Base-by-base conservation (phyloP, 2,329 filamentous ascomycete genomes). In the Juglanconis juglandina region DNA sequence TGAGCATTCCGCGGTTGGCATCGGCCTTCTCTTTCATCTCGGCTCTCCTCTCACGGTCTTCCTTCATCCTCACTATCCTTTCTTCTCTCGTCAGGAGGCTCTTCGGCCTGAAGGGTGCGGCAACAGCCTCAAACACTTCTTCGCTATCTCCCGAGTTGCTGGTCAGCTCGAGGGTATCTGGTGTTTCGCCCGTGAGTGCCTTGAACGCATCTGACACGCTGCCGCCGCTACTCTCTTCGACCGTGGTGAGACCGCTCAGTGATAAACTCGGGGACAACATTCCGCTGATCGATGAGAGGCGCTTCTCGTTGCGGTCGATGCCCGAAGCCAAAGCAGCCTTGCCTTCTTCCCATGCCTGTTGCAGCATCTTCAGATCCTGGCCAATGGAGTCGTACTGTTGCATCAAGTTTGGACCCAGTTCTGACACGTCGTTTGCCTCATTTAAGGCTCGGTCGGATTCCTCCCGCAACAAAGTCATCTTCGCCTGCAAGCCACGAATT, bases 371-470 rank as follows among this genome's bases (percentile, higher is more conserved):
- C 49, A 99, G 81, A 69, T 99, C 95, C 33, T 87, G 81, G 3
- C 95, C 95, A 64, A 99, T 96, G 4, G 92, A 94, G 59, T 99
- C 95, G 73, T 98, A 99, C 69, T 98, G 95, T 30, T 87, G 77
- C 81, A 96, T 88, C 44, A 98, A 81, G 64, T 87, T 87, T 0
- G 88, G 84, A 0, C 90, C 91, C 14, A 96, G 82, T 66, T 96
- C 90, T 4, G 86, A 85, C 17, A 91, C 85, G 66, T 88, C 86
- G 61, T 82, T 81, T 42, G 90, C 87, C 67, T 89, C 87, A 68
- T 96, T 90, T 34, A 96, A 76, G 48, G 87, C 87, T 62, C 85
- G 85, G 69, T 91, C 91, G 0, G 92, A 96, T 73, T 97, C 92
- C 72, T 99, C 95, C 53, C 92, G 87, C 58, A 98, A 77, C 7